Evolutionary conservation across 73 alveolate species (phyloP).

Genomic region (Uronychia setigera): DNA sequence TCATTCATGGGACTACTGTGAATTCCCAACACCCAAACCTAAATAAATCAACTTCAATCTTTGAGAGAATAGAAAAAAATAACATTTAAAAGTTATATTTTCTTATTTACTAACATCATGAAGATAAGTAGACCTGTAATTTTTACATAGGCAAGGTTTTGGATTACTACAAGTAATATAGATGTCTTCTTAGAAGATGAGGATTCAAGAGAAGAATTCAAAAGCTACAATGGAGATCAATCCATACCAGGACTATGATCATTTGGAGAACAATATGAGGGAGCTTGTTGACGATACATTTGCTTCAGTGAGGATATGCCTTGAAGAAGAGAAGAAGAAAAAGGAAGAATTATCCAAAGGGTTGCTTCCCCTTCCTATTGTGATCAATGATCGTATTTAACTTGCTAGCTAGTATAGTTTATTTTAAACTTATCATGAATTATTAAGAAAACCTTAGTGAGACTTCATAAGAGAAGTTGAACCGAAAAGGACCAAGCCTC

Average conservation of each 20-base stretch:
- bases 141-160: not conserved
- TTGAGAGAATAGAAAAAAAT: no score
- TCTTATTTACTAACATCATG: no score
- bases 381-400: not conserved
- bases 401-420: not conserved
- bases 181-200: not conserved
- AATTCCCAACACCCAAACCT: no score
- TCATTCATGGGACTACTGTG: not conserved
- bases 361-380: not conserved
- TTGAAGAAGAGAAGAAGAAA: not conserved
- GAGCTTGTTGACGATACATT: not conserved
- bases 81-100: no score
- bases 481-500: not conserved
- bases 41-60: no score
- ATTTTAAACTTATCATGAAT: not conserved
- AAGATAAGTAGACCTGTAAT: no score
- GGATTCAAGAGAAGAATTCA: not conserved
- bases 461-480: not conserved
- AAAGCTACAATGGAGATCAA: not conserved
- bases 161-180: no score
- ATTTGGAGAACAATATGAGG: not conserved
- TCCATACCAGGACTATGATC: not conserved
- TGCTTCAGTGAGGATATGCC: not conserved
- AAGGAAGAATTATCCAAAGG: not conserved
- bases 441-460: no score